phyloP scores from a whole-genome alignment of 108 stramenopile species.

The Poteriospumella lacustris region DNA sequence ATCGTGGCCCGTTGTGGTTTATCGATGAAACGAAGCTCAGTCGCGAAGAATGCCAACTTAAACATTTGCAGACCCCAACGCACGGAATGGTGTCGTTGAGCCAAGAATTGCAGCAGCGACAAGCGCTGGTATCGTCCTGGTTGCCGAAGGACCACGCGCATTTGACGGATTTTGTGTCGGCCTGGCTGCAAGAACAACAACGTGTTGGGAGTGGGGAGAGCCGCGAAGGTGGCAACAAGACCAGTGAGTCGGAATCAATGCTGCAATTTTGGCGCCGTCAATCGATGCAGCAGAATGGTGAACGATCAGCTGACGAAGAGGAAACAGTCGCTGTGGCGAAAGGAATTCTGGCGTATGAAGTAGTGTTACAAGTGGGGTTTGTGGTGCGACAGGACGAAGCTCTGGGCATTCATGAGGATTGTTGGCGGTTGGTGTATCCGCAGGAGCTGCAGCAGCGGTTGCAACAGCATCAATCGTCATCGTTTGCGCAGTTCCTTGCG shows the following conservation, averaged over 20 bases:
- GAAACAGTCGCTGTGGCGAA: neutral
- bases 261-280: neutral
- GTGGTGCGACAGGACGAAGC: neutral
- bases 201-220: no score
- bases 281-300: neutral
- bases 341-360: slow-evolving; percentile 25
- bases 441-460: neutral
- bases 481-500: neutral
- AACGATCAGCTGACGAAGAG: neutral
- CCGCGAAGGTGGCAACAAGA: no score
- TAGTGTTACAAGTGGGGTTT: neutral
- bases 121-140: neutral
- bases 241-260: no score
- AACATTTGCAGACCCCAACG: neutral
- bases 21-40: neutral
- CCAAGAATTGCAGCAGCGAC: neutral
- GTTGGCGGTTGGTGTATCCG: slow-evolving; percentile 19
- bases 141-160: neutral
- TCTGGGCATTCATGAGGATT: slow-evolving; percentile 5
- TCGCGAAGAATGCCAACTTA: neutral
- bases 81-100: neutral
- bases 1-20: neutral
- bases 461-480: neutral
- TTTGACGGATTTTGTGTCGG: neutral
- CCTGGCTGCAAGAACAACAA: neutral